A percentile compares a stretch with the other conserved stretches of the same genome.
Conservation (phyloP, 257 asterid genomes). For the Solanum ahanhuiri region DNA sequence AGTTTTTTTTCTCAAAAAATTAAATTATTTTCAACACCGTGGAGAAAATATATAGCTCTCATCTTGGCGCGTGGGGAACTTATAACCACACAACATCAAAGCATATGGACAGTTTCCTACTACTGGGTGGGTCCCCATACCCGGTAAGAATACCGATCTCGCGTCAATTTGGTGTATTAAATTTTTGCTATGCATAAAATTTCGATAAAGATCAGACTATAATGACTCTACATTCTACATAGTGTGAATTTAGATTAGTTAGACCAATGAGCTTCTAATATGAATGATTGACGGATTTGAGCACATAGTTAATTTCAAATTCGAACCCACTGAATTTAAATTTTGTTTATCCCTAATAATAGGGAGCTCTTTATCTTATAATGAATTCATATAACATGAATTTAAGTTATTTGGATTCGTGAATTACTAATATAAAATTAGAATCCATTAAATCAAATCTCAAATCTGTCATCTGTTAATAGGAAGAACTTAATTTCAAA, state of each 20-base stretch:
- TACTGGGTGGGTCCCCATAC: not conserved
- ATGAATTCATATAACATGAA: not conserved
- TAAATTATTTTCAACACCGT: not conserved
- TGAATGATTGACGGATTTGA: not conserved
- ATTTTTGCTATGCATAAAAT: not conserved
- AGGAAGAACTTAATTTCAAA: not conserved
- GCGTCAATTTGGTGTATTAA: accelerated
- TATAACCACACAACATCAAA: not conserved
- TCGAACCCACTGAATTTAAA: not conserved
- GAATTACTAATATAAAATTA: too few species aligned
- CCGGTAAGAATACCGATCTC: not conserved
- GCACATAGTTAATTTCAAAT: not conserved
- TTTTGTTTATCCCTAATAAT: not conserved
- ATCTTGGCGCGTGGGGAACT: not conserved
- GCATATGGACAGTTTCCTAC: not conserved
- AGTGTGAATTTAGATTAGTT: not conserved
- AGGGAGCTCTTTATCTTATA: not conserved
- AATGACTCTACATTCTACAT: too few species aligned
- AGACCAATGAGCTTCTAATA: too few species aligned
- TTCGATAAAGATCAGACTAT: too few species aligned
- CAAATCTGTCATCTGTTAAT: too few species aligned
- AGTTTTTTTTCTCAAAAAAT: not conserved
- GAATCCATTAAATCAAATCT: too few species aligned
- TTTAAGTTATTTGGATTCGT: not conserved
- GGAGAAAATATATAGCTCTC: not conserved